phyloP scores from a whole-genome alignment of 768 basidiomycete genomes.

The Melanogaster broomeanus region DNA sequence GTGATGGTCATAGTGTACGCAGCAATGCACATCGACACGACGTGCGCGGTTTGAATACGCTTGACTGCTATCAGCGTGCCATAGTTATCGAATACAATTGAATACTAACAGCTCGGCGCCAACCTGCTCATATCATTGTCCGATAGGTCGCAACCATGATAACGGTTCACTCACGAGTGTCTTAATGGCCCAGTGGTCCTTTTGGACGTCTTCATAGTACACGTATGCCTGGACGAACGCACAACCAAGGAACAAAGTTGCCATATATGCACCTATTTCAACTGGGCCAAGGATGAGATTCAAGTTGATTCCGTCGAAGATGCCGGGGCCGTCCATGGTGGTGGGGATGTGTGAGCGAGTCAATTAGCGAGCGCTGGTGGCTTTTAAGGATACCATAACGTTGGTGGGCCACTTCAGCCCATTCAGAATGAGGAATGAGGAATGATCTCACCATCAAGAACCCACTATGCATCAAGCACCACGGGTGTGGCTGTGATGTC shows the following conservation, averaged over 20 bases:
- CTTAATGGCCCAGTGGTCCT: not conserved
- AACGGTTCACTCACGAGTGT: not conserved
- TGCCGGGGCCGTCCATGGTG: not conserved
- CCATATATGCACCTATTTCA: not conserved
- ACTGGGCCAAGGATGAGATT: not conserved
- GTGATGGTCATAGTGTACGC: not conserved
- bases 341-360: not conserved
- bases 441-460: too few species aligned
- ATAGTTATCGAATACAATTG: too few species aligned
- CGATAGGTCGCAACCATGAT: too few species aligned
- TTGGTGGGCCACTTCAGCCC: too few species aligned
- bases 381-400: too few species aligned
- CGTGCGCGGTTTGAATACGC: not conserved
- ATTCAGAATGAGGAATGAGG: too few species aligned
- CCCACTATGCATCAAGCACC: too few species aligned
- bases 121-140: too few species aligned
- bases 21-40: not conserved
- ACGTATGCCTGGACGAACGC: conserved; percentile 1
- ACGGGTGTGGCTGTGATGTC: too few species aligned
- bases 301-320: too few species aligned
- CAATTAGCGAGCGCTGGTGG: too few species aligned
- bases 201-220: not conserved
- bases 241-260: conserved; percentile 1
- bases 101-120: too few species aligned
- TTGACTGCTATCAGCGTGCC: not conserved